Conservation (phyloP, 1,284 basidiomycete species). For the Hypsizygus ulmarius region DNA sequence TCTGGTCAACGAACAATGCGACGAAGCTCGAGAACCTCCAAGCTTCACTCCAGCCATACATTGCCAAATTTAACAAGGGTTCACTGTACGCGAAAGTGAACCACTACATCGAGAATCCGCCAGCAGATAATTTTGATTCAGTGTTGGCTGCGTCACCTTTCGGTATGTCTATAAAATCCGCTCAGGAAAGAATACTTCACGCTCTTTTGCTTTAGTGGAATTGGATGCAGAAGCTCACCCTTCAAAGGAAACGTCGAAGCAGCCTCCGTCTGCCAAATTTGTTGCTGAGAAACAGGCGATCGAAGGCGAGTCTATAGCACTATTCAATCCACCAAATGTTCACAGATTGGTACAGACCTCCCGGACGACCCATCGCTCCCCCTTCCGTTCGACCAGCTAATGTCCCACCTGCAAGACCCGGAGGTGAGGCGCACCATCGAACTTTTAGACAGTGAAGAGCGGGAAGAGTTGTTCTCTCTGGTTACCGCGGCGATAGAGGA, state of each 20-base stretch:
- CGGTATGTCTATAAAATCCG: too few species aligned
- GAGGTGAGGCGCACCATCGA: conserved; percentile 7
- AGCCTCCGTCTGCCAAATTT: too few species aligned
- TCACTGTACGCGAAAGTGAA: conserved; percentile 20
- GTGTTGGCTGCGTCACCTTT: background rate
- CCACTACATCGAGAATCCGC: conserved; percentile 19
- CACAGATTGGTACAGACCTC: background rate
- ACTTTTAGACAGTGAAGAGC: conserved; percentile 9
- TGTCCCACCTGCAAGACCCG: conserved; percentile 12
- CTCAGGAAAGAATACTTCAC: too few species aligned
- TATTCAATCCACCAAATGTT: background rate
- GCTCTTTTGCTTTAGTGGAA: too few species aligned
- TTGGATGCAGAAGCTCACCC: too few species aligned
- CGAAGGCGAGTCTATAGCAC: background rate
- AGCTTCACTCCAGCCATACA: conserved; percentile 10
- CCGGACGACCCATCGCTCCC: conserved; percentile 8
- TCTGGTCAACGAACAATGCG: conserved; percentile 17
- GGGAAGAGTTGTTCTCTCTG: conserved; percentile 8
- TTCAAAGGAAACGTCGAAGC: too few species aligned
- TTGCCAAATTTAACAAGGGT: conserved; percentile 13
- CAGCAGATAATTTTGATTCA: conserved; percentile 17
- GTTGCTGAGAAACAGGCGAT: too few species aligned
- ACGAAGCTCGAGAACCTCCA: conserved; percentile 16
- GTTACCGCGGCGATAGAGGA: conserved; percentile 5
- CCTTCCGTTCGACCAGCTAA: conserved; percentile 13